These are phyloP conservation scores for Salix koriyanagi DNA, from an alignment of 345 rosid species.

Conservation along the genomic window DNA sequence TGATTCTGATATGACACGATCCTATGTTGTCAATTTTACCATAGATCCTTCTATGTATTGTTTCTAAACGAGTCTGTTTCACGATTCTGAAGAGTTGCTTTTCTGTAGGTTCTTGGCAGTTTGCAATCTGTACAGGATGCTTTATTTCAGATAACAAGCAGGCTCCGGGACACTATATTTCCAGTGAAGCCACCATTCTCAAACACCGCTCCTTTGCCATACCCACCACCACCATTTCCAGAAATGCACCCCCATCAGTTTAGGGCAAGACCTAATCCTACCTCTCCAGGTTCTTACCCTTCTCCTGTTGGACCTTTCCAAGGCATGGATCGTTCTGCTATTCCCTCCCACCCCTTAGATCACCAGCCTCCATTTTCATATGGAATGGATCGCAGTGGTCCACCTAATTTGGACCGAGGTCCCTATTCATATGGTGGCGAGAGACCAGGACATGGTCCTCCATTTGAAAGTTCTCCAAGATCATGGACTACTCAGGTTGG, in stretches of 20 bases:
- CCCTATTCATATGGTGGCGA: slow-evolving; percentile 44
- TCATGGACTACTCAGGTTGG: slow-evolving; percentile 68
- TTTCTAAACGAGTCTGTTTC: neutral
- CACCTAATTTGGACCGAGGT: slow-evolving; percentile 34
- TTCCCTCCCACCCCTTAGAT: slow-evolving; percentile 40
- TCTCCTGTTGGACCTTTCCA: slow-evolving; percentile 54
- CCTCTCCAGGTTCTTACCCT: slow-evolving; percentile 52
- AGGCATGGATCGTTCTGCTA: slow-evolving; percentile 38
- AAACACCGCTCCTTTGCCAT: slow-evolving; percentile 46
- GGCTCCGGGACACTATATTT: slow-evolving; percentile 63
- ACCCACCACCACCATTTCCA: slow-evolving; percentile 51
- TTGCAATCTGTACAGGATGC: slow-evolving; percentile 71
- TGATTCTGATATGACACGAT: too few relatives aligned
- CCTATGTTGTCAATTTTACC: neutral
- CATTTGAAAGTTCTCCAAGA: slow-evolving; percentile 69
- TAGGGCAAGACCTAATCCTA: slow-evolving; percentile 63
- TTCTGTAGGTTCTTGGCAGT: slow-evolving; percentile 63
- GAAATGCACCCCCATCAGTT: slow-evolving; percentile 65
- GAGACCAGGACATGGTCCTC: slow-evolving; percentile 59
- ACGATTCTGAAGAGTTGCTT: slow-evolving; percentile 4
- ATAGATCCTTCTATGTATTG: neutral
- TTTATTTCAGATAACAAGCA: slow-evolving; percentile 64
- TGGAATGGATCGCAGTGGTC: slow-evolving; percentile 36
- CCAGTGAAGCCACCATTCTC: slow-evolving; percentile 47
- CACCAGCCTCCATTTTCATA: slow-evolving; percentile 32